These are phyloP conservation scores for Blastobotrys parvus DNA, from an alignment of 805 yeast genomes.

Conservation along the genomic window DNA sequence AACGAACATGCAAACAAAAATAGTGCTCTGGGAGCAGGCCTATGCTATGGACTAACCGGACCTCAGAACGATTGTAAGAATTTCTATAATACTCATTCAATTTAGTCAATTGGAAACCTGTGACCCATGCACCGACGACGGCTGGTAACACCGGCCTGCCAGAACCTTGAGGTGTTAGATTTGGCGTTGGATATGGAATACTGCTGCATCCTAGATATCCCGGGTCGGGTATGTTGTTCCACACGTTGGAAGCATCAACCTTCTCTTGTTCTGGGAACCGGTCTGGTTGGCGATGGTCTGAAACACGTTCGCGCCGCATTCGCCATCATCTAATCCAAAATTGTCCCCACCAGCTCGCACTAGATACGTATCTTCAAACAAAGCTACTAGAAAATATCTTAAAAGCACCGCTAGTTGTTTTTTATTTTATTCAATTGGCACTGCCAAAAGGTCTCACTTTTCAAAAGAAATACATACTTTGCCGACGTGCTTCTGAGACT, in stretches of 20 bases:
- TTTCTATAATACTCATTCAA: too few species aligned
- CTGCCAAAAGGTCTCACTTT: too few species aligned
- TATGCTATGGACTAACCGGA: too few species aligned
- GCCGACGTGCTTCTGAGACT: conserved; percentile 6
- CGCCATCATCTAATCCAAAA: conserved; percentile 40
- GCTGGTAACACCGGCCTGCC: conserved; percentile 7
- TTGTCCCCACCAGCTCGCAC: conserved; percentile 45
- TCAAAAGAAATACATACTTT: conserved; percentile 3
- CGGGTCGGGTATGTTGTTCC: conserved; percentile 9
- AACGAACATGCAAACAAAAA: too few species aligned
- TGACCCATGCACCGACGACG: conserved; percentile 1
- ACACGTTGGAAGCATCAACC: conserved; percentile 9
- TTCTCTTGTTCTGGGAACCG: conserved; percentile 10
- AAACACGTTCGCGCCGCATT: conserved; percentile 43
- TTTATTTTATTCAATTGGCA: too few species aligned
- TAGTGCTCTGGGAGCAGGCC: too few species aligned
- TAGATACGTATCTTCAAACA: too few species aligned
- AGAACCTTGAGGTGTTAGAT: conserved; percentile 9
- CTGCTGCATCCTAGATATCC: conserved; percentile 6
- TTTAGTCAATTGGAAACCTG: too few species aligned
- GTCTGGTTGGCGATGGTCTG: conserved; percentile 33
- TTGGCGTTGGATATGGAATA: conserved; percentile 9
- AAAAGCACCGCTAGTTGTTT: too few species aligned
- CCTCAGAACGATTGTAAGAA: too few species aligned
- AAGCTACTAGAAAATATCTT: too few species aligned